Percentiles rank a stretch among this genome's conserved stretches.
These are phyloP conservation scores for Fraxinus floribunda DNA, from an alignment of 305 asterid genomes.

Conservation along the genomic window DNA sequence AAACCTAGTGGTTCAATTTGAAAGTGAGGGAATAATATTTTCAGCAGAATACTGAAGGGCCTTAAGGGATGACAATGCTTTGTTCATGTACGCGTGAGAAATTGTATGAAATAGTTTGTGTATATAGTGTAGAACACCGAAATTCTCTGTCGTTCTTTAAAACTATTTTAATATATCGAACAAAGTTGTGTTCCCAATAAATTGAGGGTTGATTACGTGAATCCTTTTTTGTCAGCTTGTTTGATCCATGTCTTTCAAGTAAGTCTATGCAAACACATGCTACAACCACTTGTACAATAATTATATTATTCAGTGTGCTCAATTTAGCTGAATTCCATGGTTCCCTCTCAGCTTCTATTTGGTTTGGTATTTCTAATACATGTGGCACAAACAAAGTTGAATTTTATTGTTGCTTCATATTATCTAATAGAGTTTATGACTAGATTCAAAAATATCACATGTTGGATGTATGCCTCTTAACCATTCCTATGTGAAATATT, in stretches of 20 bases:
- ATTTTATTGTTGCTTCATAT: not conserved
- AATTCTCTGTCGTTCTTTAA: not conserved
- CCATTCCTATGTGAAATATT: not conserved
- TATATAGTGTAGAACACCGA: not conserved
- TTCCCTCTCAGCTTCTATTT: not conserved
- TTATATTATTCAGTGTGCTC: not conserved
- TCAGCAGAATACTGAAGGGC: not conserved
- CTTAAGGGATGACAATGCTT: not conserved
- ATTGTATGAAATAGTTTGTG: not conserved
- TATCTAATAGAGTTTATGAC: not conserved
- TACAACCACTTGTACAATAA: not conserved
- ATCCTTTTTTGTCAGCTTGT: not conserved
- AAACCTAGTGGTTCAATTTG: not conserved
- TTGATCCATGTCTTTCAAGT: not conserved
- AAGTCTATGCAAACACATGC: not conserved
- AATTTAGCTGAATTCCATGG: not conserved
- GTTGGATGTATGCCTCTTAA: not conserved
- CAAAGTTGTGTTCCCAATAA: not conserved
- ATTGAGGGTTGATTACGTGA: not conserved
- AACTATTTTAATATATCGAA: too few species aligned
- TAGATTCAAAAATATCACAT: not conserved
- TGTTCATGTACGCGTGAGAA: not conserved
- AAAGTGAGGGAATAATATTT: not conserved
- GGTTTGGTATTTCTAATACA: not conserved
- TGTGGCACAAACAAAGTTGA: not conserved